Base-by-base conservation (phyloP, 2,329 filamentous ascomycete genomes). In the Xylariaceae sp. region DNA sequence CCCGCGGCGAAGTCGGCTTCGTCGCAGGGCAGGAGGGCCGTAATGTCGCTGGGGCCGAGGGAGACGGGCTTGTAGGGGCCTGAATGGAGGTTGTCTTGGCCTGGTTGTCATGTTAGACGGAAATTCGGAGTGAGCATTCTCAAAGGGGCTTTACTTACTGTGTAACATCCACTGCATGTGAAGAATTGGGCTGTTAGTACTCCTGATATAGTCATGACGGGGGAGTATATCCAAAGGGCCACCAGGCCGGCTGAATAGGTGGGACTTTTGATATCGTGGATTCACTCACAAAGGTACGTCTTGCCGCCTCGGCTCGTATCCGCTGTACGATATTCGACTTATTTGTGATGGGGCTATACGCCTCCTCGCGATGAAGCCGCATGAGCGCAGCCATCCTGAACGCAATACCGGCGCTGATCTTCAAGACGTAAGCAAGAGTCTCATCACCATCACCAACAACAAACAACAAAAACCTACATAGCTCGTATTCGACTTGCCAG, bases 381-480 rank as follows among this genome's bases (percentile, higher is more conserved):
- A 84, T 79, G 44, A 82, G 65, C 2, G 78, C 76, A 5, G 81
- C 82, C 79, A 84, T 82, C 51, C 81, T 76, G 57, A 82, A 78
- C 9, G 82, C 77, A 41, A 84, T 78, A 1, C 81, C 81, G 71
- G 83, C 78, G 64, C 83, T 84, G 57, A 83, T 80, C 77, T 83
- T 57, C 39, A 49, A 34, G 0, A 57, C 4, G 37, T 73, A 48
- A 71, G 68, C 35, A 60, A 35, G n/a, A n/a, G n/a, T n/a, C n/a
- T n/a, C n/a, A n/a, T n/a, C n/a, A n/a, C n/a, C n/a, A n/a, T n/a
- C 1, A 2, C 17, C n/a, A 5, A 18, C 23, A 41, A 60, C 48
- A 17, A 41, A 60, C 48, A 17, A 39, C 35, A 18, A 5, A 17
- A 23, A 73, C 81, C 66, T 68, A 83, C 81, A 64, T 80, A 82